phyloP scores from a whole-genome alignment of 164 flowering plant genomes.

The Euptelea pleiosperma region DNA sequence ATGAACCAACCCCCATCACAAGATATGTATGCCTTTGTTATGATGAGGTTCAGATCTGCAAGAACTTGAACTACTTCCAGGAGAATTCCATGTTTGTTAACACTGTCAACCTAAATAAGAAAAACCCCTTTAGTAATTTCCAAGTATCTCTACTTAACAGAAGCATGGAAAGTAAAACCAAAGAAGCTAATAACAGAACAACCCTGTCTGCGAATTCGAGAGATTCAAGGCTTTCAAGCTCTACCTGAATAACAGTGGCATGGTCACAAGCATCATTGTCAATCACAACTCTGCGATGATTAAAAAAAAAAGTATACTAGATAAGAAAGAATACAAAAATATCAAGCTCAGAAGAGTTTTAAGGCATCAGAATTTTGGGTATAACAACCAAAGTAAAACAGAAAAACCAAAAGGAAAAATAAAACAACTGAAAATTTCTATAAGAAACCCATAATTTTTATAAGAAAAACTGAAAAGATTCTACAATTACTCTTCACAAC shows the following conservation, averaged over 20 bases:
- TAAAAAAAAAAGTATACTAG: neutral
- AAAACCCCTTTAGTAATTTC: neutral
- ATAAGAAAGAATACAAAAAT: neutral
- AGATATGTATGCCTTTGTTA: slow-evolving; percentile 79
- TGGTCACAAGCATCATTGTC: slow-evolving; percentile 44
- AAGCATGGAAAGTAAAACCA: neutral
- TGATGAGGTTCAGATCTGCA: slow-evolving; percentile 67
- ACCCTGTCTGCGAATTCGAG: neutral
- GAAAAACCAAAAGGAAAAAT: neutral
- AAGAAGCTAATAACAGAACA: neutral
- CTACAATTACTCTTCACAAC: too few relatives aligned
- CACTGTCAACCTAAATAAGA: slow-evolving; percentile 74
- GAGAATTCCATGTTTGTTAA: slow-evolving; percentile 74
- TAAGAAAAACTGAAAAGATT: too few relatives aligned
- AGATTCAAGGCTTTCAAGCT: neutral
- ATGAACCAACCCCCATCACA: slow-evolving; percentile 96
- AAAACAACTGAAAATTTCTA: neutral
- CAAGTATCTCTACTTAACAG: neutral
- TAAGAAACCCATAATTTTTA: neutral
- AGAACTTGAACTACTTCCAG: slow-evolving; percentile 85
- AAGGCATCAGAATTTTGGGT: too few relatives aligned
- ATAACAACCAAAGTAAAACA: neutral
- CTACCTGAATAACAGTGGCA: slow-evolving; percentile 49
- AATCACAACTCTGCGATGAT: slow-evolving; percentile 46
- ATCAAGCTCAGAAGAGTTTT: too few relatives aligned